Percentiles rank a stretch among this genome's conserved stretches.
Evolutionary conservation across 2,329 filamentous ascomycete genomes (phyloP).

Genomic region (Lomentospora prolificans): DNA sequence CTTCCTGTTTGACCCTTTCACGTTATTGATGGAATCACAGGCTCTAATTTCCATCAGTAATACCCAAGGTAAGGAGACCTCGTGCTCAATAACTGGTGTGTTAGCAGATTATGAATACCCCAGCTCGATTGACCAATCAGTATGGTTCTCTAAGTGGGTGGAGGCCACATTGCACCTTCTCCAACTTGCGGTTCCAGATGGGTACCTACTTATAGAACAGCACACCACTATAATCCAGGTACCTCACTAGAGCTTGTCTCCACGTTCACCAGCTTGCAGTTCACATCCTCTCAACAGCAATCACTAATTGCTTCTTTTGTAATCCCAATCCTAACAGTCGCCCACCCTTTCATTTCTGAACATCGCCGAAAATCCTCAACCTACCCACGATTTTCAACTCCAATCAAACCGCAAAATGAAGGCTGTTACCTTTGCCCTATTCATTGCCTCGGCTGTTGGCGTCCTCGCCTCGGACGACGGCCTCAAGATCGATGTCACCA

Average conservation of each 20-base stretch:
- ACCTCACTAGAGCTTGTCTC: background rate
- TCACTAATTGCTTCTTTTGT: too few relatives aligned
- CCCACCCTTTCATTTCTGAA: background rate
- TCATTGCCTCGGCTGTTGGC: slow-evolving; percentile 41
- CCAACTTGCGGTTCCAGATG: background rate
- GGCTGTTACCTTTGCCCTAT: slow-evolving; percentile 34
- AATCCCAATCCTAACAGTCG: background rate
- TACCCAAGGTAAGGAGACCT: too few relatives aligned
- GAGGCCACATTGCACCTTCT: slow-evolving; percentile 1
- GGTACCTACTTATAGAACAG: background rate
- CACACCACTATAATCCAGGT: background rate
- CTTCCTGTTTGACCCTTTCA: too few relatives aligned
- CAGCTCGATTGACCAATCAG: background rate
- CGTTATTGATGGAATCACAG: too few relatives aligned
- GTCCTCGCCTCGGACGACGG: slow-evolving; percentile 42
- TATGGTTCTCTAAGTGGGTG: background rate
- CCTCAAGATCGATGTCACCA: slow-evolving; percentile 69
- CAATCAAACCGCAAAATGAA: slow-evolving; percentile 32
- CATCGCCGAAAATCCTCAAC: background rate
- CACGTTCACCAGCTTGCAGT: background rate
- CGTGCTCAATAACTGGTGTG: too few relatives aligned
- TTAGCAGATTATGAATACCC: background rate
- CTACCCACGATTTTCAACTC: background rate
- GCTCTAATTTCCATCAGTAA: too few relatives aligned
- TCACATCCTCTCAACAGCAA: too few relatives aligned